Percentiles rank a stretch among this genome's conserved stretches.
phyloP scores from a whole-genome alignment of 768 basidiomycete species.

The Hortiboletus campestris region DNA sequence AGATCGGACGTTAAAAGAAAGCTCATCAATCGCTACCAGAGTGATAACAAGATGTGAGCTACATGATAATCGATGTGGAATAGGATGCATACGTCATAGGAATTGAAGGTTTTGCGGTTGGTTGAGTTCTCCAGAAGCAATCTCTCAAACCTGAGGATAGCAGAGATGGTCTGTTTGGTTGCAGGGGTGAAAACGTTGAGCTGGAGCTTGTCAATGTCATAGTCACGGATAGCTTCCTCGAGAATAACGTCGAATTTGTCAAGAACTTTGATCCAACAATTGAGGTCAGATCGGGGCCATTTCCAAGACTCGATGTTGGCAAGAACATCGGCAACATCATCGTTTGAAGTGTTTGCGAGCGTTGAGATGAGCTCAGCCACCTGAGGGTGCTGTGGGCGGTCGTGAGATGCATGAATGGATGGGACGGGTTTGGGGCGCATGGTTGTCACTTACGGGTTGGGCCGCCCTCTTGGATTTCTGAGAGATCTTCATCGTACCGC shows the following conservation, averaged over 20 bases:
- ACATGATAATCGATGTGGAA: neutral
- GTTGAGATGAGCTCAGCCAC: conserved; percentile 78
- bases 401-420: conserved; percentile 10
- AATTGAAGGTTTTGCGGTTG: conserved; percentile 92
- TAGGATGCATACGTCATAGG: conserved; percentile 83
- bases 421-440: neutral
- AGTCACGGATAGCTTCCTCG: conserved; percentile 77
- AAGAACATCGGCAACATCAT: conserved; percentile 70
- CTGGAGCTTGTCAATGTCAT: conserved; percentile 85
- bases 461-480: conserved; percentile 81
- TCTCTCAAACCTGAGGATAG: conserved; percentile 86
- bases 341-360: conserved; percentile 61
- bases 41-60: conserved; percentile 7
- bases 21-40: conserved; percentile 77
- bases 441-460: conserved; percentile 60
- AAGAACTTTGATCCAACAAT: conserved; percentile 93
- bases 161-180: conserved; percentile 71
- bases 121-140: conserved; percentile 96
- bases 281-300: conserved; percentile 95
- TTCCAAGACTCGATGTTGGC: conserved; percentile 77
- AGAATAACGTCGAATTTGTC: conserved; percentile 94
- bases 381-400: conserved; percentile 60
- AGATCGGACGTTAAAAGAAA: conserved; percentile 87
- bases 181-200: conserved; percentile 70
- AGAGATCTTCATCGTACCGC: conserved; percentile 81